Evolutionary conservation across 495 filamentous ascomycete genomes (phyloP), one percentile per base, ranked within the genome.

Genomic region (Lophiostoma macrostomum): DNA sequence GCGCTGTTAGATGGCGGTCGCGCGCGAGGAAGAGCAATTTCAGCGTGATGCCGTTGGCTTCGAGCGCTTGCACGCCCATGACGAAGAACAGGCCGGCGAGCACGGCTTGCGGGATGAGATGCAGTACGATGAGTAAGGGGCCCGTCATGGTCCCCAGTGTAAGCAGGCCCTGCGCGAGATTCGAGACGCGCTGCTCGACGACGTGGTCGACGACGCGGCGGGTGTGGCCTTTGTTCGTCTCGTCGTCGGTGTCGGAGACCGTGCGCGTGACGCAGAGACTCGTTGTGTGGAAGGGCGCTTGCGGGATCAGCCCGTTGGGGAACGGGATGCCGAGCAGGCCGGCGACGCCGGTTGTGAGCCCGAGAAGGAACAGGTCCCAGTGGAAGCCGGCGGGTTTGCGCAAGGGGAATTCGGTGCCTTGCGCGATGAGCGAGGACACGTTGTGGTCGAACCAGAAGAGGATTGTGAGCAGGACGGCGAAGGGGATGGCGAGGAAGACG

Each of bases 351-450:
- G 91, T 95, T 3, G 91, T 96, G 11, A 90, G 72, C 12, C 91
- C 91, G 1, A 96, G 82, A 23, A 96, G 81, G 76, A 93, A 96
- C 41, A 96, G 66, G 61, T 96, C 91, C 90, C 90, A 96, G 74
- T 96, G 91, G 67, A 96, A 96, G 8, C 91, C 91, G 27, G 90
- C 89, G 5, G 91, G 91, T 60, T 97, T 97, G 11, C 78, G 78
- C 18, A 96, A 79, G 1, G 91, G 91, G 63, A 95, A 97, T 61
- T 96, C 86, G 34, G 84, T 94, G 36, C 87, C 91, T 69, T 96
- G 91, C 6, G 90, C 90, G 38, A 91, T 95, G 45, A 97, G 81
- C 7, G 20, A 86, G 85, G 61, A 64, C 4, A 8, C 87, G 36
- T 64, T 64, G 62, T 96, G 91, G 64, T 97, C 91, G 67, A 91